Base-by-base conservation (phyloP, 1,139 yeast species). In the Candida sanyaensis region DNA sequence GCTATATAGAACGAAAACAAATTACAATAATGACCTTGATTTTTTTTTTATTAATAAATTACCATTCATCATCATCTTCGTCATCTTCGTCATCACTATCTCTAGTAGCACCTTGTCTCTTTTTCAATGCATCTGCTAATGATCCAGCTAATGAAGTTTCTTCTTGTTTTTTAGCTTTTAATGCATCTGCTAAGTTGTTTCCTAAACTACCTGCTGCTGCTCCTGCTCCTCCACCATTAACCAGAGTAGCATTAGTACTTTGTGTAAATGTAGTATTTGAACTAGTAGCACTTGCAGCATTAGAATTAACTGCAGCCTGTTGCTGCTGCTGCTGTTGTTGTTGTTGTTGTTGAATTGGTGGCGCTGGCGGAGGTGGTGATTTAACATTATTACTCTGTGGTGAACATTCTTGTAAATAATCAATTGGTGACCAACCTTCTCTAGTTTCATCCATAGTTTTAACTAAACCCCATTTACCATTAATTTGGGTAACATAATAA, bases 341-440 rank as follows among this genome's bases (percentile, higher is more conserved):
- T 31, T 50, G 52, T 33, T 59, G 58, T 9, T 64, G 60, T 26
- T 71, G 43, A 7, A 24, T 41, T 11, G 48, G 43, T 10, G 53
- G 67, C 4, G 71, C 68, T 12, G 77, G 68, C 9, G 81, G 71
- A 1, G 76, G 66, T 1, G 75, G 65, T 0, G 65, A 57, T 10
- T 55, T 51, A 7, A 53, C 21, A 17, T 17, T 45, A 5, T 52
- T 55, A 1, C 63, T 64, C 30, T 59, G 53, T 23, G 79, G 77
- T 11, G 65, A 78, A 64, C 80, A 80, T 59, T 86, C 88, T 47
- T 82, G 84, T 60, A 93, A 82, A 63, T 92, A 95, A 21, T 95
- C 88, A 30, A 95, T 86, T 10, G 99, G 99, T 9, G 96, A 93
- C 99, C 99, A 95, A 3, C 99, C 99, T 66, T 92, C 96, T 48